phyloP scores from a whole-genome alignment of 345 rosid species.

The Eucalyptus cloeziana region DNA sequence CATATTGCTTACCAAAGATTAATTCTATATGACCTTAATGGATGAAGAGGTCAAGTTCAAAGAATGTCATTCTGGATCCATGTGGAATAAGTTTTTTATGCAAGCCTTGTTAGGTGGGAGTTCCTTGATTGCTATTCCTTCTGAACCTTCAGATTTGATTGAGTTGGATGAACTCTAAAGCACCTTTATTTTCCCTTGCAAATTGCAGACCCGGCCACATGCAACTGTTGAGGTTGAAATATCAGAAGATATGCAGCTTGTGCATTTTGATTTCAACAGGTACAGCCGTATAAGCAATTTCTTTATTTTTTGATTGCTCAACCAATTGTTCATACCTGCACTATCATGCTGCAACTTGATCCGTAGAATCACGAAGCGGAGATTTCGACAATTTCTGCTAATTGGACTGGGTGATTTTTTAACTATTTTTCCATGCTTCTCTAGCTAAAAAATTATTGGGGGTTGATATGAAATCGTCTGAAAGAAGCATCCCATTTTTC shows the following conservation, averaged over 20 bases:
- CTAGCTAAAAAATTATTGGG: background rate
- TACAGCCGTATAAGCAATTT: slow-evolving; percentile 1
- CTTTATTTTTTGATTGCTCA: background rate
- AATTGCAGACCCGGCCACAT: slow-evolving; percentile 83
- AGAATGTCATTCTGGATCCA: background rate
- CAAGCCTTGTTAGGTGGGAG: background rate
- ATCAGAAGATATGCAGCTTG: slow-evolving; percentile 99
- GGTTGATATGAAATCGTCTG: background rate
- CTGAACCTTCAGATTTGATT: background rate
- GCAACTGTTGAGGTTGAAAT: slow-evolving; percentile 99
- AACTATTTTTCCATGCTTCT: background rate
- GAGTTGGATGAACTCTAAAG: background rate
- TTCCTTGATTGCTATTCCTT: background rate
- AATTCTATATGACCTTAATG: background rate
- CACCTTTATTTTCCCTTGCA: background rate
- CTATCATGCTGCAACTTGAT: background rate
- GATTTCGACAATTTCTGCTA: background rate
- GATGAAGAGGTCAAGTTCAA: background rate
- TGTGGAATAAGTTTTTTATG: background rate
- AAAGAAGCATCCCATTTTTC: background rate
- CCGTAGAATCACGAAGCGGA: background rate
- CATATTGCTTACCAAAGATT: background rate
- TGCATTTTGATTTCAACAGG: slow-evolving; percentile 98
- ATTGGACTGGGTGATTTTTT: background rate
- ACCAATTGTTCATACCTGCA: background rate